Conservation (phyloP, 192 early-diverging fungal species). For the Coemansia sp. region DNA sequence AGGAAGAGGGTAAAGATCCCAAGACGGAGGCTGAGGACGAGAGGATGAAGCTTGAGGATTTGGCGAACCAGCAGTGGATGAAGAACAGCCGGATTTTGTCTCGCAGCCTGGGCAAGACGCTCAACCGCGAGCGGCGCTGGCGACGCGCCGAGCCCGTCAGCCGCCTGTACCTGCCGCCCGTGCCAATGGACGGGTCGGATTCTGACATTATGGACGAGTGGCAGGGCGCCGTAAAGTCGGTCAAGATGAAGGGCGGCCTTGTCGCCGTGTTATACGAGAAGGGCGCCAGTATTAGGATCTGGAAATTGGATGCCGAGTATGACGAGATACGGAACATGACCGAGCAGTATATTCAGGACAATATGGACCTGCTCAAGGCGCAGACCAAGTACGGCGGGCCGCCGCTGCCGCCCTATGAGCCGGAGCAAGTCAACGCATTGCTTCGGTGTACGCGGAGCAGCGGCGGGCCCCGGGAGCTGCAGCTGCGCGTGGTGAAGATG, state of each 20-base stretch:
- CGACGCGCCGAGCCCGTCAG: constrained; percentile 19
- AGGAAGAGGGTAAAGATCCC: background rate
- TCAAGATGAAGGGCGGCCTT: constrained; percentile 45
- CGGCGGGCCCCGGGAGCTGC: constrained; percentile 2
- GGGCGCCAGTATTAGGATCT: constrained; percentile 25
- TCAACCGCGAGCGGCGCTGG: constrained; percentile 46
- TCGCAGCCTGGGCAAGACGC: constrained; percentile 33
- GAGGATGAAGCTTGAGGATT: constrained; percentile 22
- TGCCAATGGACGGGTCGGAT: constrained; percentile 37
- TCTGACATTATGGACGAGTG: constrained; percentile 40
- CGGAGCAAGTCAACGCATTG: constrained; percentile 19
- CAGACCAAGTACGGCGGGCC: constrained; percentile 37
- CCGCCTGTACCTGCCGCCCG: constrained; percentile 44
- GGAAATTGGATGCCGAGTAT: constrained; percentile 26
- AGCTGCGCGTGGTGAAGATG: constrained; percentile 14
- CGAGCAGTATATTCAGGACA: constrained; percentile 19
- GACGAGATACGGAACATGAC: constrained; percentile 25
- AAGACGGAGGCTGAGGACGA: background rate
- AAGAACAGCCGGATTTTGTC: constrained; percentile 26
- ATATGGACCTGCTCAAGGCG: constrained; percentile 21
- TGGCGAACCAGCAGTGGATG: constrained; percentile 46
- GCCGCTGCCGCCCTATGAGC: constrained; percentile 16
- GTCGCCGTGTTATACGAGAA: constrained; percentile 28
- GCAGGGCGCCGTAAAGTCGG: constrained; percentile 30
- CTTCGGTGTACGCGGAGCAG: constrained; percentile 22